A percentile compares a stretch with the other conserved stretches of the same genome.
Evolutionary conservation across 345 rosid genomes (phyloP).

Genomic region (Gossypium turneri): DNA sequence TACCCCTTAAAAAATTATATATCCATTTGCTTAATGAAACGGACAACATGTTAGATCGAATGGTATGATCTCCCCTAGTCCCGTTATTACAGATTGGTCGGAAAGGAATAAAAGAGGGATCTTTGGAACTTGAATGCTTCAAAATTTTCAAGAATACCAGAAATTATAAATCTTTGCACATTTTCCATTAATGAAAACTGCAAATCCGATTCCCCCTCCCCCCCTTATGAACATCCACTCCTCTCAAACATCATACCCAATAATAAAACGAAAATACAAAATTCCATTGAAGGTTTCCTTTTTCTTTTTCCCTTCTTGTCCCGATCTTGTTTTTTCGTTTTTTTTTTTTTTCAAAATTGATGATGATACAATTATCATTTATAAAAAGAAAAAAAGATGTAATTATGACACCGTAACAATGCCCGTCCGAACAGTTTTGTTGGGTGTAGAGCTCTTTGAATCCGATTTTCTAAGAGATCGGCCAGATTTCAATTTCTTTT

Average conservation of each 20-base stretch:
- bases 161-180: neutral
- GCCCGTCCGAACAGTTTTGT: constrained; percentile 41
- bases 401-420: constrained; percentile 45
- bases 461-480: constrained; percentile 48
- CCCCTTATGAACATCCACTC: too few species aligned
- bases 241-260: neutral
- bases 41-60: too few species aligned
- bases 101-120: too few species aligned
- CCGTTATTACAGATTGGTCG: too few species aligned
- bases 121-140: too few species aligned
- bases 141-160: neutral
- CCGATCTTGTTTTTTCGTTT: neutral
- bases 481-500: constrained; percentile 51
- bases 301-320: neutral
- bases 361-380: neutral
- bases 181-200: neutral
- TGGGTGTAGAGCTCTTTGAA: constrained; percentile 31
- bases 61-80: too few species aligned
- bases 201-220: neutral
- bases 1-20: too few species aligned
- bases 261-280: neutral
- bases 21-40: neutral
- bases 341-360: neutral
- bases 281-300: neutral
- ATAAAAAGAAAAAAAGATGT: too few species aligned